Conservation (phyloP, 768 basidiomycete species). For the Sporobolomyces phaffii region DNA sequence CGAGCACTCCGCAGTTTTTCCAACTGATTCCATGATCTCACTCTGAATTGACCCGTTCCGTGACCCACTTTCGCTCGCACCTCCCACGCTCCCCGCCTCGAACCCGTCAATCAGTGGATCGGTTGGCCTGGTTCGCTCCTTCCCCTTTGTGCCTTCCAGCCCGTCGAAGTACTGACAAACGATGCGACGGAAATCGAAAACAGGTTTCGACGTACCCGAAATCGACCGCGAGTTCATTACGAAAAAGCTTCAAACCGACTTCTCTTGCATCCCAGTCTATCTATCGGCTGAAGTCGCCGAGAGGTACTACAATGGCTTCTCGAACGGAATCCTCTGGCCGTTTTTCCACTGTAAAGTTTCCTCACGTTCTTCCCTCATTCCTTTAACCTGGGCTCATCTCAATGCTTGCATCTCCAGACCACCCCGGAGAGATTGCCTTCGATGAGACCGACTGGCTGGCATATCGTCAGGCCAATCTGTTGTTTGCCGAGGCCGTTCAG, state of each 20-base stretch:
- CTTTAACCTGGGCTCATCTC: neutral
- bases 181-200: no score
- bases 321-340: slow-evolving; percentile 99
- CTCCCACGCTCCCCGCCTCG: neutral
- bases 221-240: slow-evolving; percentile 89
- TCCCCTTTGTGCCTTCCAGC: no score
- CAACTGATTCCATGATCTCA: slow-evolving; percentile 8
- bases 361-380: neutral
- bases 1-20: slow-evolving; percentile 50
- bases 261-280: slow-evolving; percentile 95
- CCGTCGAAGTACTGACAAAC: no score
- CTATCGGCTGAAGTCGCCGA: slow-evolving; percentile 98
- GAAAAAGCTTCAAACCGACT: slow-evolving; percentile 85
- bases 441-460: slow-evolving; percentile 98
- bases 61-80: neutral
- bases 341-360: slow-evolving; percentile 68
- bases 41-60: neutral
- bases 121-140: slow-evolving; percentile 42
- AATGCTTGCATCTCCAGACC: slow-evolving; percentile 44
- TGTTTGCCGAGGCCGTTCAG: slow-evolving; percentile 83
- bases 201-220: slow-evolving; percentile 76
- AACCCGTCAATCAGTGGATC: slow-evolving; percentile 37
- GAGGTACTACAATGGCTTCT: slow-evolving; percentile 95
- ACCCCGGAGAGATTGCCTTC: slow-evolving; percentile 99
- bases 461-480: slow-evolving; percentile 91